Conservation (phyloP, 805 yeast genomes). For the Candida suzukii region DNA sequence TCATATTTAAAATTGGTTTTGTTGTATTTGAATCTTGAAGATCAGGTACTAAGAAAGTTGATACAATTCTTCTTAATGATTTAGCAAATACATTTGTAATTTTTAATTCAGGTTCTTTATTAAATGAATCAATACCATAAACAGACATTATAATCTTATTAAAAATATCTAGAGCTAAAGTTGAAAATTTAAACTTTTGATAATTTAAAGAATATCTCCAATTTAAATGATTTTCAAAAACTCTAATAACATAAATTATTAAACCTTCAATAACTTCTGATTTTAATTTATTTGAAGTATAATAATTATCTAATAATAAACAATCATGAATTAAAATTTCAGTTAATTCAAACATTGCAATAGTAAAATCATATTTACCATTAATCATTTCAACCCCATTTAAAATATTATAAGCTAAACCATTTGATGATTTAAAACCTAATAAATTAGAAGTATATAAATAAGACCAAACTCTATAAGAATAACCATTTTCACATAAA, state of each 20-base stretch:
- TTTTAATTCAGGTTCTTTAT: slow-evolving; percentile 26
- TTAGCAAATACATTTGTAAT: slow-evolving; percentile 43
- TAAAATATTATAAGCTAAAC: slow-evolving; percentile 51
- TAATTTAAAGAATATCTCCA: slow-evolving; percentile 56
- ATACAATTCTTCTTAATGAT: slow-evolving; percentile 44
- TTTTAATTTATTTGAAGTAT: slow-evolving; percentile 35
- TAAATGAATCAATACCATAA: slow-evolving; percentile 43
- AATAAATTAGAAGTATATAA: slow-evolving; percentile 60
- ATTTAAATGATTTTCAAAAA: slow-evolving; percentile 65
- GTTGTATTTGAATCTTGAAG: slow-evolving; percentile 46
- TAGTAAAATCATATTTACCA: slow-evolving; percentile 61
- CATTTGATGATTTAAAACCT: slow-evolving; percentile 57
- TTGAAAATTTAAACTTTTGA: slow-evolving; percentile 59
- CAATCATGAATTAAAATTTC: slow-evolving; percentile 47
- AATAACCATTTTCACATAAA: slow-evolving; percentile 35
- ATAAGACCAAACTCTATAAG: slow-evolving; percentile 76
- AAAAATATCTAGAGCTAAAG: slow-evolving; percentile 46
- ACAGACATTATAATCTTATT: slow-evolving; percentile 43
- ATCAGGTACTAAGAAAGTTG: slow-evolving; percentile 47
- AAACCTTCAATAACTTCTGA: slow-evolving; percentile 49
- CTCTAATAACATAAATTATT: slow-evolving; percentile 48
- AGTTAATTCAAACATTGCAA: slow-evolving; percentile 50
- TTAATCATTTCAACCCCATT: slow-evolving; percentile 68
- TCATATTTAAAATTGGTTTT: slow-evolving; percentile 42
- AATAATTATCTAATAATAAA: slow-evolving; percentile 29